Percentiles rank a stretch among this genome's conserved stretches.
Conservation (phyloP, 495 filamentous ascomycete species). For the Hypoxylon intermedium region DNA sequence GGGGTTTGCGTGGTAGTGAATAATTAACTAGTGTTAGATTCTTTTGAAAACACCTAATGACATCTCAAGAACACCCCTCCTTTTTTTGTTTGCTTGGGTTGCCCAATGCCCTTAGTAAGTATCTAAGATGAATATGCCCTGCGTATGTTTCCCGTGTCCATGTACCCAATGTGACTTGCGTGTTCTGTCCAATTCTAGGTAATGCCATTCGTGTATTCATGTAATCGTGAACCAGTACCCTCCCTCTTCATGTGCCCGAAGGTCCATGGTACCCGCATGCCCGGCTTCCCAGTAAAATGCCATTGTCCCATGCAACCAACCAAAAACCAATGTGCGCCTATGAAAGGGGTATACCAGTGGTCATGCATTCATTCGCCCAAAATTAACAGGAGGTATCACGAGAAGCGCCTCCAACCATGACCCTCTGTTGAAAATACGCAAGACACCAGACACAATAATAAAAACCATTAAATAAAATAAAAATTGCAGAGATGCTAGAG, state of each 20-base stretch:
- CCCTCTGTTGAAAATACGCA: too few relatives aligned
- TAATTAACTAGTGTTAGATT: not conserved
- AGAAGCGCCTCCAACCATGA: not conserved
- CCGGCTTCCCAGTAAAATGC: constrained; percentile 10
- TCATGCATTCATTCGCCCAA: constrained; percentile 23
- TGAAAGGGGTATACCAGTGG: constrained; percentile 33
- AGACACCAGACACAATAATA: not conserved
- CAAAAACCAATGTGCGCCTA: constrained; percentile 27
- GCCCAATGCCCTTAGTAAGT: not conserved
- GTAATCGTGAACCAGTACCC: constrained; percentile 9
- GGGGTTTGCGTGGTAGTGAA: not conserved
- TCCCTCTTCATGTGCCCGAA: constrained; percentile 15
- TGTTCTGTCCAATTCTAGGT: constrained; percentile 1
- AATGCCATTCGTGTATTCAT: constrained; percentile 5
- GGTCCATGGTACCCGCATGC: constrained; percentile 23
- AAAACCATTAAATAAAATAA: not conserved
- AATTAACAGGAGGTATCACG: constrained; percentile 18
- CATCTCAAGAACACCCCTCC: constrained; percentile 5
- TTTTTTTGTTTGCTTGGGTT: not conserved
- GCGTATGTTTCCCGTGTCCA: constrained; percentile 21
- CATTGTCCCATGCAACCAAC: too few relatives aligned
- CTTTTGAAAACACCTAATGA: not conserved
- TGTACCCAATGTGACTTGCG: not conserved
- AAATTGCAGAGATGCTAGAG: not conserved
- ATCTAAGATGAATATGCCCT: constrained; percentile 15